Base-by-base conservation (phyloP, 208 protist species). In the Leptomonas seymouri region DNA sequence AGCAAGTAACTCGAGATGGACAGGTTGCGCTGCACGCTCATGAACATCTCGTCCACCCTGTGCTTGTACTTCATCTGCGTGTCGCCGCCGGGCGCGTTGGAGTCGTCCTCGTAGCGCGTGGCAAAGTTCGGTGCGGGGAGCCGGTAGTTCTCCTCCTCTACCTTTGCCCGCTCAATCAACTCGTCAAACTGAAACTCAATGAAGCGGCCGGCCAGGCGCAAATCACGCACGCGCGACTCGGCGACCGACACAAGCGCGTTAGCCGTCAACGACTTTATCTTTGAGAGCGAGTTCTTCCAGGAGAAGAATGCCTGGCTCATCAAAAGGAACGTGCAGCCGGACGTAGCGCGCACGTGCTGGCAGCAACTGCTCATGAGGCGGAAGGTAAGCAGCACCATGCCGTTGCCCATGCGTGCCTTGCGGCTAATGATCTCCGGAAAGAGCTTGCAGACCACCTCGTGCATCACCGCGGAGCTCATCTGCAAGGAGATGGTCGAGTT, bases 331-430 rank as follows among this genome's bases (percentile, higher is more conserved):
- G 81, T 85, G 45, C 62, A 79, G 44, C 74, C 71, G 1, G 89
- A 84, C 14, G 80, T 82, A 31, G 63, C 65, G 55, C 92, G 89
- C 31, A 97, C 92, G 63, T 90, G 77, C 69, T 89, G 81, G 66
- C 81, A 95, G 64, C 84, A 94, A 55, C 80, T 91, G 72, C 89
- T 94, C 89, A 97, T 93, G 56, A 97, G 77, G 60, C 88, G 87
- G 66, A 93, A 91, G 12, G 81, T 87, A 18, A 97, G 76, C 21
- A 93, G 73, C 36, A 91, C 74, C 78, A 97, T 83, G 34, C 89
- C 89, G 54, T 68, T 83, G 56, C 84, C 80, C 89, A 95, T 94
- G 14, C 74, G 73, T 15, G 82, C 82, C 70, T 89, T 87, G 36
- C 81, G 65, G 66, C 84, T 91, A 59, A 93, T 86, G 42, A 95